Evolutionary conservation across 2,329 filamentous ascomycete species (phyloP).

Genomic region (Aspergillus brunneoviolaceus): DNA sequence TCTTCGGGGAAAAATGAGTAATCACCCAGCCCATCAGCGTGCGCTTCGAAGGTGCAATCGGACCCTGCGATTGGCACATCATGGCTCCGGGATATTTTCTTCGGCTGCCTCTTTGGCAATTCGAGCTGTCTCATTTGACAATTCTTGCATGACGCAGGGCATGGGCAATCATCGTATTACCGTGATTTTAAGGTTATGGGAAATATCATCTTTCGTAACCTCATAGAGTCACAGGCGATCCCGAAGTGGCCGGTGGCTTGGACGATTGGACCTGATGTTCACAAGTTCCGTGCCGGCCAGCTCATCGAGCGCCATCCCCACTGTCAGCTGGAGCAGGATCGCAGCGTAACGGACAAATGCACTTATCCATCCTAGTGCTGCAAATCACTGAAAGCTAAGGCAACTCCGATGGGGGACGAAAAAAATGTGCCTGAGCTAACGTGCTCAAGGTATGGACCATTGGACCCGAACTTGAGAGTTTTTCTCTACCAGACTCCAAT

Average conservation of each 20-base stretch:
- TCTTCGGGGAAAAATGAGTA: not conserved
- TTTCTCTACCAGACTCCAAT: not conserved
- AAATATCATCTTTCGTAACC: not conserved
- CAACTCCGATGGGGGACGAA: not conserved
- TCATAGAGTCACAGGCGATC: not conserved
- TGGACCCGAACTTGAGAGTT: no score
- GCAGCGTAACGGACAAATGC: not conserved
- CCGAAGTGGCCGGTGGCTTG: not conserved
- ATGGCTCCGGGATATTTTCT: not conserved
- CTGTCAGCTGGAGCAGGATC: not conserved
- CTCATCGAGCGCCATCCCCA: not conserved
- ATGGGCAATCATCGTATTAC: not conserved
- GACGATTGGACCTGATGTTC: not conserved
- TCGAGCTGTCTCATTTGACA: not conserved
- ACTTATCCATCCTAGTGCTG: not conserved
- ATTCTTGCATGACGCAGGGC: not conserved
- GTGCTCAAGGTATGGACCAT: not conserved
- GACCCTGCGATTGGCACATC: not conserved
- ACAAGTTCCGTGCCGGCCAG: not conserved
- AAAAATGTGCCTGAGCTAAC: not conserved
- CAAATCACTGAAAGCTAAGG: not conserved
- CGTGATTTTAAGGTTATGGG: not conserved
- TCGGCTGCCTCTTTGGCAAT: not conserved
- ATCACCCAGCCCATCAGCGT: not conserved
- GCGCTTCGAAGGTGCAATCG: not conserved